These are phyloP conservation scores for Pezicula radicicola DNA, from an alignment of 2,329 filamentous ascomycete genomes.

Conservation along the genomic window DNA sequence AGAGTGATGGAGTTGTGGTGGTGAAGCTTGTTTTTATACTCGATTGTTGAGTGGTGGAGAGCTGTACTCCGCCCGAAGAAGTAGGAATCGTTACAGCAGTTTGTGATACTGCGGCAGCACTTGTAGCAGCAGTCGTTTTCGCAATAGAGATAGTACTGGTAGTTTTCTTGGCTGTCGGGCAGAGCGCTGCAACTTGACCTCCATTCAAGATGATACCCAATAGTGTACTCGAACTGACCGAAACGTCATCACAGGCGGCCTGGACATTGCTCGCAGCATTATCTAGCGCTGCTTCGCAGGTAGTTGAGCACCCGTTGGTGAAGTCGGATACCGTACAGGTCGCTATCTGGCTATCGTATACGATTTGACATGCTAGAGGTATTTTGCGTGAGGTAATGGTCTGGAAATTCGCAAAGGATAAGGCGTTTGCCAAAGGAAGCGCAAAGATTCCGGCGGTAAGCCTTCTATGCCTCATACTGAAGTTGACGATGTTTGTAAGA, in stretches of 20 bases:
- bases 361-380: conserved; percentile 19
- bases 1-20: background rate
- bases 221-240: conserved; percentile 19
- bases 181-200: conserved; percentile 24
- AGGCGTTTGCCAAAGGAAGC: conserved; percentile 15
- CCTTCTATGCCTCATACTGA: background rate
- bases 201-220: conserved; percentile 27
- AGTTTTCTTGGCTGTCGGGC: conserved; percentile 13
- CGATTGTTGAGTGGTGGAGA: background rate
- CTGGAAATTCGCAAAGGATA: conserved; percentile 29
- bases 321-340: conserved; percentile 24
- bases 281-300: conserved; percentile 19
- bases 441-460: background rate
- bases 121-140: background rate
- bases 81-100: conserved; percentile 9
- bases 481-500: background rate
- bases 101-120: background rate
- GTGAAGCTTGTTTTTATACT: conserved; percentile 1
- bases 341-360: conserved; percentile 23
- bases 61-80: conserved; percentile 1
- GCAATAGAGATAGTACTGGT: conserved; percentile 5
- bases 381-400: conserved; percentile 18
- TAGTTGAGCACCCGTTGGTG: conserved; percentile 20
- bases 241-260: conserved; percentile 14
- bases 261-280: conserved; percentile 14